Evolutionary conservation across 2,329 filamentous ascomycete species (phyloP).

Genomic region (Plenodomus biglobosus): DNA sequence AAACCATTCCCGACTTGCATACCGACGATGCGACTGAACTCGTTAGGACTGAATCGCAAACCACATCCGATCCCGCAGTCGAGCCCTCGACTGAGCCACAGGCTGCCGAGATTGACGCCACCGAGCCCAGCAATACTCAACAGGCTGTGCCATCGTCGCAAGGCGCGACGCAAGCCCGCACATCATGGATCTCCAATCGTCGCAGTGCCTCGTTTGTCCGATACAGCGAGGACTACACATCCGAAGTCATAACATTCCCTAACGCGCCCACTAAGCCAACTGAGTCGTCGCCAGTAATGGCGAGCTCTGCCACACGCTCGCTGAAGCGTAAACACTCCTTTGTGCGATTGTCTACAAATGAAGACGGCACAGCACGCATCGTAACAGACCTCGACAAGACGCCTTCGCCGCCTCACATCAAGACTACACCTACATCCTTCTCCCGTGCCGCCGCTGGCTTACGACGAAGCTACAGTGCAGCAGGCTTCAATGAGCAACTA

Average conservation of each 20-base stretch:
- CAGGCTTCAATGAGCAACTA: constrained; percentile 47
- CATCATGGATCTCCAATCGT: constrained; percentile 50
- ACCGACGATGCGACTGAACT: constrained; percentile 11
- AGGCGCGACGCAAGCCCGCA: constrained; percentile 32
- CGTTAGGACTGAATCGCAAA: constrained; percentile 19
- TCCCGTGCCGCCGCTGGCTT: constrained; percentile 54
- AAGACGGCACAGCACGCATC: constrained; percentile 89
- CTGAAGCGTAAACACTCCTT: constrained; percentile 51
- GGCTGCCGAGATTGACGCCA: constrained; percentile 26
- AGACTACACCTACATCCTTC: constrained; percentile 49
- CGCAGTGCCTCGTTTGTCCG: constrained; percentile 48
- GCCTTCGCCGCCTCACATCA: constrained; percentile 64
- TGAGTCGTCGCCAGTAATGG: constrained; percentile 47
- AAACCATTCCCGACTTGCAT: constrained; percentile 16
- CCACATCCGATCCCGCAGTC: constrained; percentile 17
- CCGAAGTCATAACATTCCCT: constrained; percentile 36
- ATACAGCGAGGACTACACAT: constrained; percentile 36
- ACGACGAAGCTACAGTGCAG: constrained; percentile 71
- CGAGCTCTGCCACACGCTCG: constrained; percentile 49
- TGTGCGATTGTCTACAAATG: constrained; percentile 77
- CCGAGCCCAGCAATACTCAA: constrained; percentile 37
- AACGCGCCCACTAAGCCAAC: constrained; percentile 21
- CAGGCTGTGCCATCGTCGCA: constrained; percentile 37
- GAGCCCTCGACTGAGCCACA: constrained; percentile 27
- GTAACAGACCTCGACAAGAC: constrained; percentile 68